These are phyloP conservation scores for Pyracantha coccinea DNA, from an alignment of 331 rosid genomes.

Conservation along the genomic window DNA sequence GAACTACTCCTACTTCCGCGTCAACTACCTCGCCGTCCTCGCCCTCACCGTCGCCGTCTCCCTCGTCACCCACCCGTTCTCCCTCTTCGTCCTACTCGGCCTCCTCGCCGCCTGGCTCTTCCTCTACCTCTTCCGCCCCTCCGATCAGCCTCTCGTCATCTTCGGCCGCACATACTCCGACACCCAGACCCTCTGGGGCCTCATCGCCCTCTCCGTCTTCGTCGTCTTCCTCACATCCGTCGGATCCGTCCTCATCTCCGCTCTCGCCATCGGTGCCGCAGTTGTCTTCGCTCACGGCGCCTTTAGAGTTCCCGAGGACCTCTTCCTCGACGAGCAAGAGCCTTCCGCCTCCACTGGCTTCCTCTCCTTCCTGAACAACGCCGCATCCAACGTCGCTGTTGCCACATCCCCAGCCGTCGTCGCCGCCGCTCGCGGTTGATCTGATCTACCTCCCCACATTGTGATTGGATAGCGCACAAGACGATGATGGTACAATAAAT, in stretches of 20 bases:
- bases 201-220: conserved; percentile 44
- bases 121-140: conserved; percentile 88
- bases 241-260: conserved; percentile 67
- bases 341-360: conserved; percentile 40
- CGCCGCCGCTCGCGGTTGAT: conserved; percentile 42
- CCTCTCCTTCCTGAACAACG: conserved; percentile 51
- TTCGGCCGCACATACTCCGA: conserved; percentile 66
- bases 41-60: conserved; percentile 51
- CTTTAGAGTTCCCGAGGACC: conserved; percentile 76
- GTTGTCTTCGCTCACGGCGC: conserved; percentile 75
- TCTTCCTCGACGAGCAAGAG: conserved; percentile 78
- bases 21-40: conserved; percentile 60
- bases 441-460: background rate
- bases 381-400: conserved; percentile 38
- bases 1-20: conserved; percentile 77
- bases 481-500: background rate
- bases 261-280: conserved; percentile 53
- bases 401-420: conserved; percentile 25
- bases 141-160: conserved; percentile 82
- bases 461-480: conserved; percentile 17
- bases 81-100: conserved; percentile 54
- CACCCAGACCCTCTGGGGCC: conserved; percentile 55
- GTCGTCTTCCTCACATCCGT: conserved; percentile 78
- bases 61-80: conserved; percentile 64
- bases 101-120: conserved; percentile 78